These are phyloP conservation scores for Ceratobasidium sp. DNA, from an alignment of 1,284 basidiomycete species.

Conservation along the genomic window DNA sequence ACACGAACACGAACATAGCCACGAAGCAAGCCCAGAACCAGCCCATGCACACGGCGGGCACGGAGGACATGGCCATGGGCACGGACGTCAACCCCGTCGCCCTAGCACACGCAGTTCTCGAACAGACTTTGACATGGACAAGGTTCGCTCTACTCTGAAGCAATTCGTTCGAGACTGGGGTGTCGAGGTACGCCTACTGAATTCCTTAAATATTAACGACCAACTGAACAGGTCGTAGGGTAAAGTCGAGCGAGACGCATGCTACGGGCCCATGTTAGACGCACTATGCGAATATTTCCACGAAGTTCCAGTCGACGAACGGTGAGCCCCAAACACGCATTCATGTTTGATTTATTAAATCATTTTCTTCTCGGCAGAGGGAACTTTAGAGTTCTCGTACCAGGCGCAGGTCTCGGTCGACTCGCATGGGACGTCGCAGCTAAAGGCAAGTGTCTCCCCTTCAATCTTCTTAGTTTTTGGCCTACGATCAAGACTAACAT, in stretches of 20 bases:
- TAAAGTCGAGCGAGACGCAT: constrained; percentile 74
- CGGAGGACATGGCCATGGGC: constrained; percentile 1
- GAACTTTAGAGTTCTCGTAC: constrained; percentile 80
- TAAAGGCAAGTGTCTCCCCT: constrained; percentile 64
- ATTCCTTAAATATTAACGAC: constrained; percentile 36
- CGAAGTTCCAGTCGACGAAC: constrained; percentile 63
- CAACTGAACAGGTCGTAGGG: constrained; percentile 62
- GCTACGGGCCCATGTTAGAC: constrained; percentile 82
- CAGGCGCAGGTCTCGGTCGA: constrained; percentile 87
- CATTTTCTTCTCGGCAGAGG: constrained; percentile 54
- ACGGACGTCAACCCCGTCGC: constrained; percentile 50
- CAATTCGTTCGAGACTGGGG: constrained; percentile 95
- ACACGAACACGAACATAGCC: constrained; percentile 45
- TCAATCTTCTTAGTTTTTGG: background rate
- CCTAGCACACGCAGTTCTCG: constrained; percentile 48
- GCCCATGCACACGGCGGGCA: constrained; percentile 25
- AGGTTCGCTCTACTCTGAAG: constrained; percentile 87
- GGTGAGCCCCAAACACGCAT: constrained; percentile 55
- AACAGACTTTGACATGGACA: constrained; percentile 80
- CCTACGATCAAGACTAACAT: background rate
- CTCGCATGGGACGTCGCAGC: constrained; percentile 87
- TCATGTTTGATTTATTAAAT: constrained; percentile 22
- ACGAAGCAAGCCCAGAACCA: background rate
- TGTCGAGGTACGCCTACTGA: constrained; percentile 63
- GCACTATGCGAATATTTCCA: constrained; percentile 75